These are phyloP conservation scores for Tetracladium marchalianum DNA, from an alignment of 495 filamentous ascomycete species.

Conservation along the genomic window DNA sequence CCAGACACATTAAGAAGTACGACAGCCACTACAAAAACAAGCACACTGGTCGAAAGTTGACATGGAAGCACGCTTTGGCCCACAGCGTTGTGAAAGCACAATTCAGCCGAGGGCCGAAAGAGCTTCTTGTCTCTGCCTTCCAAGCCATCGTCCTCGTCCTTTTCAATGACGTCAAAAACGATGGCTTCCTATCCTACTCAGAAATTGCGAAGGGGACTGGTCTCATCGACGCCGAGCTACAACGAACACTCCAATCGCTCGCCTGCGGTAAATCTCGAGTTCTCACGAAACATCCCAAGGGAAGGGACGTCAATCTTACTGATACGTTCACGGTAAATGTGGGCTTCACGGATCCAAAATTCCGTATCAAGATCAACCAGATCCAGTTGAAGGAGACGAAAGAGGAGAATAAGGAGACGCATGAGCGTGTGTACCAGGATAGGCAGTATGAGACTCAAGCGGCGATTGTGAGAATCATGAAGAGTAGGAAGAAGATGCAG, in stretches of 20 bases:
- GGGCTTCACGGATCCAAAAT: conserved; percentile 68
- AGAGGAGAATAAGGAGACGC: conserved; percentile 82
- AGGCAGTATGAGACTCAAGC: conserved; percentile 94
- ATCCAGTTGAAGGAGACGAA: conserved; percentile 87
- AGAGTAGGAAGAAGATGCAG: conserved; percentile 77
- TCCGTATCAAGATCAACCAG: conserved; percentile 95
- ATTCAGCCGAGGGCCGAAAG: conserved; percentile 72
- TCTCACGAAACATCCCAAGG: conserved; percentile 77
- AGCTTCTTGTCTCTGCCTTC: conserved; percentile 77
- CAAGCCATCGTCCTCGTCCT: conserved; percentile 85
- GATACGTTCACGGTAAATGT: conserved; percentile 78
- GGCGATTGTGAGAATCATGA: conserved; percentile 96
- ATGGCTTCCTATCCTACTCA: conserved; percentile 50
- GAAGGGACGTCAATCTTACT: conserved; percentile 61
- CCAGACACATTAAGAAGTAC: conserved; percentile 59
- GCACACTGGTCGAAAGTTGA: conserved; percentile 73
- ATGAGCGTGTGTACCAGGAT: conserved; percentile 80
- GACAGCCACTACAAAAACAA: conserved; percentile 75
- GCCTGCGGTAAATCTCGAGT: conserved; percentile 84
- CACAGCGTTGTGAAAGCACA: conserved; percentile 74
- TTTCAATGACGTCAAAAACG: conserved; percentile 66
- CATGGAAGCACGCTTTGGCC: conserved; percentile 86
- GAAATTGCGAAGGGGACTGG: conserved; percentile 62
- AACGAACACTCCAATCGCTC: conserved; percentile 85
- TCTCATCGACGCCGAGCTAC: conserved; percentile 59